Evolutionary conservation across 306 rosid species (phyloP).

Genomic region (Bauhinia variegata): DNA sequence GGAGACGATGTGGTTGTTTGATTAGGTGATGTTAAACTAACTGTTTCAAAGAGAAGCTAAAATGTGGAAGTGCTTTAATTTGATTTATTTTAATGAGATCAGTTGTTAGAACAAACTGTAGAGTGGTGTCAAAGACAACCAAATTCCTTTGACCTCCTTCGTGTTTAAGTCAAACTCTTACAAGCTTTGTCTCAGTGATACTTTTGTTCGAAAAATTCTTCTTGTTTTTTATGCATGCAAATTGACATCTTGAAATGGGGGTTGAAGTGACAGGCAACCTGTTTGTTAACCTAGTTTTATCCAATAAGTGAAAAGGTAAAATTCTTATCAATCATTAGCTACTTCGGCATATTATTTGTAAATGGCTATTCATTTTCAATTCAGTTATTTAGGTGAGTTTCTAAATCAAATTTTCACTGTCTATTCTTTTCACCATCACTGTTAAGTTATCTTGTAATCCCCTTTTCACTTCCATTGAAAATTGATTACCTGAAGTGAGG

Average conservation of each 20-base stretch:
- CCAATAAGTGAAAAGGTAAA: conserved; percentile 1
- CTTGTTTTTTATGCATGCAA: background rate
- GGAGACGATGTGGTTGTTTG: conserved; percentile 17
- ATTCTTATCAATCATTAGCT: background rate
- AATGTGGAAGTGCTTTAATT: background rate
- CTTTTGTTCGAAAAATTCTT: too few species aligned
- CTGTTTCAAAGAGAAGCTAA: conserved; percentile 19
- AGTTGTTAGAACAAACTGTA: conserved; percentile 44
- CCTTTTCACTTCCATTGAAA: too few species aligned
- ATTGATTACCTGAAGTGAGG: conserved; percentile 9
- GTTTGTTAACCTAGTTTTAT: background rate
- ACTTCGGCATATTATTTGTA: background rate
- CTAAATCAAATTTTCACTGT: too few species aligned
- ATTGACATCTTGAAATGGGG: conserved; percentile 28
- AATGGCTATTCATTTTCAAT: conserved; percentile 5
- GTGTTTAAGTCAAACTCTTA: conserved; percentile 37
- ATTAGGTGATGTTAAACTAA: conserved; percentile 14
- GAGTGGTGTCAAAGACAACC: conserved; percentile 55
- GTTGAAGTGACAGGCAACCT: conserved; percentile 10
- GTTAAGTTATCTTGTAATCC: too few species aligned
- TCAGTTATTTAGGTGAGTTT: background rate
- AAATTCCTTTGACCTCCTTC: conserved; percentile 38
- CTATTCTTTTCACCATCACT: too few species aligned
- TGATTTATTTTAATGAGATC: conserved; percentile 7
- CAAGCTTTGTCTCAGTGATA: background rate